Percentiles rank a stretch among this genome's conserved stretches.
Evolutionary conservation across 2,329 filamentous ascomycete genomes (phyloP).

Genomic region (Cladosporium sp.): DNA sequence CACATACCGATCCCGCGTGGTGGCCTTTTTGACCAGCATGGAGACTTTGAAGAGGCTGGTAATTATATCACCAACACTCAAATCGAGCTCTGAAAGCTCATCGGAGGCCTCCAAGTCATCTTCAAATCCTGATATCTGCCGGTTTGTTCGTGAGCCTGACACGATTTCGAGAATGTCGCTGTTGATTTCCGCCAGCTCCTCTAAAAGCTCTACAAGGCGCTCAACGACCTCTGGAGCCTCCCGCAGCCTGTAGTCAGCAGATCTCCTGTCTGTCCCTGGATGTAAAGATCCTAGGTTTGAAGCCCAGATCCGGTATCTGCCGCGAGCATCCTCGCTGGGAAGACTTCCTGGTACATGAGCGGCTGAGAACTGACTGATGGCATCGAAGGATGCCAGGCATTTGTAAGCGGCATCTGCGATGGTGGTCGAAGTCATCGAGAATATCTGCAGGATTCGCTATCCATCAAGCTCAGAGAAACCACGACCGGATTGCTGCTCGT

Average conservation of each 20-base stretch:
- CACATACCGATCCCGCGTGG: constrained; percentile 32
- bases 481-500: background rate
- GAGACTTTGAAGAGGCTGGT: constrained; percentile 34
- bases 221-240: constrained; percentile 29
- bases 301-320: constrained; percentile 31
- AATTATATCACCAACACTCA: constrained; percentile 28
- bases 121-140: background rate
- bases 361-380: background rate
- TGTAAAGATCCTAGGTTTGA: constrained; percentile 37
- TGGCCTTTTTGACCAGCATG: constrained; percentile 31
- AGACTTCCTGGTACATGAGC: no score
- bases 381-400: background rate
- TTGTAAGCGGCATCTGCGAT: background rate
- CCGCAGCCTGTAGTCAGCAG: constrained; percentile 33
- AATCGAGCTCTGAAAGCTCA: constrained; percentile 31
- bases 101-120: constrained; percentile 9
- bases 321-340: background rate
- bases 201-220: constrained; percentile 31
- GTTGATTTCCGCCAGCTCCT: constrained; percentile 27
- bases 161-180: constrained; percentile 5
- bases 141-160: background rate
- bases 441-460: background rate
- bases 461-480: no score
- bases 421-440: background rate
- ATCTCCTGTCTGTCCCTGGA: constrained; percentile 24